Evolutionary conservation across 306 rosid genomes (phyloP).

Genomic region (Lotus japonicus): DNA sequence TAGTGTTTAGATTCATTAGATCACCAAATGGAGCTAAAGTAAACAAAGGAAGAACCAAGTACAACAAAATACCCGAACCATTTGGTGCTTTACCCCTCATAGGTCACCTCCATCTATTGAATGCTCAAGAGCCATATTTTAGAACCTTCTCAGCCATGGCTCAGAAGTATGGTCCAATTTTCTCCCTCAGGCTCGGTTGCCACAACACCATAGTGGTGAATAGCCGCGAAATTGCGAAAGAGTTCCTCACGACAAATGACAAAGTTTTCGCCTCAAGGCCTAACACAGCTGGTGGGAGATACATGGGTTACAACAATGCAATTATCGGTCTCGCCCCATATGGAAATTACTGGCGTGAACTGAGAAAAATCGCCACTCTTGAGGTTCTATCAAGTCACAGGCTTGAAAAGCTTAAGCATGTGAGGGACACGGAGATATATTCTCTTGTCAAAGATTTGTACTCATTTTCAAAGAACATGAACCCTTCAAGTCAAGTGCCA

Average conservation of each 20-base stretch:
- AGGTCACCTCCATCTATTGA: constrained; percentile 41
- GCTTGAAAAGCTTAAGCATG: constrained; percentile 36
- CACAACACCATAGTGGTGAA: constrained; percentile 25
- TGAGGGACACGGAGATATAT: constrained; percentile 27
- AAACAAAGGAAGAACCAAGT: not conserved
- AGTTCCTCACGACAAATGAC: constrained; percentile 37
- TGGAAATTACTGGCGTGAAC: constrained; percentile 56
- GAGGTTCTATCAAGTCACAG: constrained; percentile 30
- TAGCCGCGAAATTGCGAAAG: constrained; percentile 26
- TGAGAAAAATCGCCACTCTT: constrained; percentile 36
- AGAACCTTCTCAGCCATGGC: constrained; percentile 29
- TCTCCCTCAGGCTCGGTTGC: constrained; percentile 28
- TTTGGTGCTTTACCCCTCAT: constrained; percentile 33
- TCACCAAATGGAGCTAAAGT: not conserved
- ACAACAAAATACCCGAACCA: constrained; percentile 23
- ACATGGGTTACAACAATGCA: constrained; percentile 43
- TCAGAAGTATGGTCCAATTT: constrained; percentile 32
- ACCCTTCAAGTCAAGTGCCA: constrained; percentile 1
- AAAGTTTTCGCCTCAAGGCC: constrained; percentile 33
- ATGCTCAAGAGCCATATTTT: constrained; percentile 11
- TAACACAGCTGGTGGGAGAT: constrained; percentile 20
- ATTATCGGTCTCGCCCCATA: constrained; percentile 44
- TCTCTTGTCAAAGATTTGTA: constrained; percentile 34
- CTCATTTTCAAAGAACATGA: not conserved
- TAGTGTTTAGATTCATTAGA: not conserved